Percentiles rank a stretch among this genome's conserved stretches.
Conservation (phyloP, 257 asterid species). For the Solanum medicagineum region DNA sequence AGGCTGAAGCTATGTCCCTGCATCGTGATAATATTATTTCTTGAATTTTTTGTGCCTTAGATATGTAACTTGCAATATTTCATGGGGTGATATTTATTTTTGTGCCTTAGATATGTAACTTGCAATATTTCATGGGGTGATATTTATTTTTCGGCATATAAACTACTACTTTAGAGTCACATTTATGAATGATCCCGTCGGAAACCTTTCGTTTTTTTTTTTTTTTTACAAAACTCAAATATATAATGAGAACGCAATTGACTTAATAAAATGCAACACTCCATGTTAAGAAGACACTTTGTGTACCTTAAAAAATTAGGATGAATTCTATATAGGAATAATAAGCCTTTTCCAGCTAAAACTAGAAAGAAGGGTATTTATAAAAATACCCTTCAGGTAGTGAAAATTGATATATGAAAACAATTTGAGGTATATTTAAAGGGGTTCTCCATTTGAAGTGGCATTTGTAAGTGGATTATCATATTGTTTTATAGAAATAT, state of each 20-base stretch:
- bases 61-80: not conserved
- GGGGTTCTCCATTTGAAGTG: too few relatives aligned
- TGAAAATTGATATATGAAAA: too few relatives aligned
- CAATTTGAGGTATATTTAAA: too few relatives aligned
- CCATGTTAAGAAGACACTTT: not conserved
- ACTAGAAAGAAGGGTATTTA: too few relatives aligned
- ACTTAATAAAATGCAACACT: not conserved
- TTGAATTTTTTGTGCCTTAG: not conserved
- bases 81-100: not conserved
- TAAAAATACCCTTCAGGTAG: too few relatives aligned
- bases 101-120: not conserved
- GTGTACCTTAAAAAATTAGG: not conserved
- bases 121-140: not conserved
- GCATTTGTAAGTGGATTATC: too few relatives aligned
- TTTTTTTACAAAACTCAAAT: not conserved
- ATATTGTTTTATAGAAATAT: too few relatives aligned
- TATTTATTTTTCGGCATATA: too few relatives aligned
- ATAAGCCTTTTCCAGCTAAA: too few relatives aligned
- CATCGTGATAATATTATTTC: not conserved
- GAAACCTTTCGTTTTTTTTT: not conserved
- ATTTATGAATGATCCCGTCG: too few relatives aligned
- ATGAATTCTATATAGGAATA: not conserved
- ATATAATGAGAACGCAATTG: not conserved
- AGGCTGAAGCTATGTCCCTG: not conserved
- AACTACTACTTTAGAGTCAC: too few relatives aligned